A percentile compares a stretch with the other conserved stretches of the same genome.
These are phyloP conservation scores for Lipomyces yarrowii DNA, from an alignment of 1,139 yeast species.

Conservation along the genomic window DNA sequence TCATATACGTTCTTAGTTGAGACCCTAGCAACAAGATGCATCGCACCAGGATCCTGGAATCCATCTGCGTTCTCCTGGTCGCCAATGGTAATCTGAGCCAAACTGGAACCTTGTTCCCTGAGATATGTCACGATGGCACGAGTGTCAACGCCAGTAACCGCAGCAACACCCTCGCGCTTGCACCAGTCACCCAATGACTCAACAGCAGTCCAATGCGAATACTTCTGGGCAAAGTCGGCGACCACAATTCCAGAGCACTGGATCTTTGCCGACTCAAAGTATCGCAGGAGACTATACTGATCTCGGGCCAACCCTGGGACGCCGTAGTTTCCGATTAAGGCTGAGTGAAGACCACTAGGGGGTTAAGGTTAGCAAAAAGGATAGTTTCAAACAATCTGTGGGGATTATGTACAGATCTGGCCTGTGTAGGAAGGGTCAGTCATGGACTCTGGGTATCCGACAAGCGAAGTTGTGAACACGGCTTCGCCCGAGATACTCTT, in stretches of 20 bases:
- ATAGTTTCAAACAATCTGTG: neutral
- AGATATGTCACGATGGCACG: constrained; percentile 88
- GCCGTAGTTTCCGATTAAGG: constrained; percentile 97
- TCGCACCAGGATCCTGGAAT: constrained; percentile 92
- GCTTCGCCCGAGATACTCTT: constrained; percentile 94
- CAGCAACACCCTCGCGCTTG: constrained; percentile 93
- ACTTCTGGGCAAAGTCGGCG: constrained; percentile 90
- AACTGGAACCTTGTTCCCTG: constrained; percentile 93
- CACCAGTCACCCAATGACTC: constrained; percentile 96
- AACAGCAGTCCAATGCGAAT: constrained; percentile 98
- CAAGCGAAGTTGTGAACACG: constrained; percentile 94
- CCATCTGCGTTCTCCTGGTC: constrained; percentile 90
- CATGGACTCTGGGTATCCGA: constrained; percentile 98
- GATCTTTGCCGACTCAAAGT: constrained; percentile 86
- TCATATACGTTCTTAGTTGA: constrained; percentile 96
- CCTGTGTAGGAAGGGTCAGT: constrained; percentile 97
- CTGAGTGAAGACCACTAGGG: constrained; percentile 78
- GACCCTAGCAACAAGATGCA: constrained; percentile 89
- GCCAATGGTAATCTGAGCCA: constrained; percentile 87
- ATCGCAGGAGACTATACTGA: constrained; percentile 78
- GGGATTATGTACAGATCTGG: constrained; percentile 56
- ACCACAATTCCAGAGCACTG: constrained; percentile 97
- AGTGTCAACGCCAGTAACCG: constrained; percentile 95
- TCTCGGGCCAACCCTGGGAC: constrained; percentile 89
- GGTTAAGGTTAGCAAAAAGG: neutral